Conservation (phyloP, 108 stramenopile species). For the Nitzschia putrida region DNA sequence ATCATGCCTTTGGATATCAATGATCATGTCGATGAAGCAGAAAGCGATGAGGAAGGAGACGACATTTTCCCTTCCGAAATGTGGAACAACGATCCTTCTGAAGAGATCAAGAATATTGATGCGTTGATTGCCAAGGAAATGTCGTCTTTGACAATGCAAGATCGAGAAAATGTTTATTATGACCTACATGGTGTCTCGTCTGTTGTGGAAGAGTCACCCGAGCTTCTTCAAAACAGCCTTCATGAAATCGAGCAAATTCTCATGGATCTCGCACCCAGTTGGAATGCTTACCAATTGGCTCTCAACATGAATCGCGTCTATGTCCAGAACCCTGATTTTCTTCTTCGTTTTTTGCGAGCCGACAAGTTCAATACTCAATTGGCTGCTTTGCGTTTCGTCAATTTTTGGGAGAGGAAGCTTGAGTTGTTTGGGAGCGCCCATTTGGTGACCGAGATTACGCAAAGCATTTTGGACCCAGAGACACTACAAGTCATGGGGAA, state of each 20-base stretch:
- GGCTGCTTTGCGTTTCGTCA: conserved; percentile 12
- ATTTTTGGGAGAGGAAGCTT: conserved; percentile 19
- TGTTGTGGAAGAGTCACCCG: conserved; percentile 1
- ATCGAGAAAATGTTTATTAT: conserved; percentile 14
- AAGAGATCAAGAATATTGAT: background rate
- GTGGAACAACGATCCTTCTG: background rate
- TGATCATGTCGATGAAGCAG: background rate
- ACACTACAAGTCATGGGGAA: conserved; percentile 4
- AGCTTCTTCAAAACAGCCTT: background rate
- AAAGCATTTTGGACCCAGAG: conserved; percentile 11
- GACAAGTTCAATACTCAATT: conserved; percentile 9
- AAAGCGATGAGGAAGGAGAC: background rate
- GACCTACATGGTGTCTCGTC: conserved; percentile 12
- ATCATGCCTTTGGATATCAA: background rate
- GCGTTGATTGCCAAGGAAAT: conserved; percentile 17
- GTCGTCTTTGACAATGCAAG: conserved; percentile 9
- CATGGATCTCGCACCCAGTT: background rate
- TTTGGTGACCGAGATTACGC: conserved; percentile 7
- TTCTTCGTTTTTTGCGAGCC: conserved; percentile 19
- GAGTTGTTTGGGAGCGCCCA: conserved; percentile 23
- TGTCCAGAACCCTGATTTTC: conserved; percentile 1
- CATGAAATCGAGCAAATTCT: background rate
- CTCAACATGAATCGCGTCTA: conserved; percentile 3
- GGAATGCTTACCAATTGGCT: conserved; percentile 8
- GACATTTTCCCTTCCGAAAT: background rate